A percentile compares a stretch with the other conserved stretches of the same genome.
Evolutionary conservation across 169 alveolate species (phyloP).

Genomic region (Plasmodium yoelii): DNA sequence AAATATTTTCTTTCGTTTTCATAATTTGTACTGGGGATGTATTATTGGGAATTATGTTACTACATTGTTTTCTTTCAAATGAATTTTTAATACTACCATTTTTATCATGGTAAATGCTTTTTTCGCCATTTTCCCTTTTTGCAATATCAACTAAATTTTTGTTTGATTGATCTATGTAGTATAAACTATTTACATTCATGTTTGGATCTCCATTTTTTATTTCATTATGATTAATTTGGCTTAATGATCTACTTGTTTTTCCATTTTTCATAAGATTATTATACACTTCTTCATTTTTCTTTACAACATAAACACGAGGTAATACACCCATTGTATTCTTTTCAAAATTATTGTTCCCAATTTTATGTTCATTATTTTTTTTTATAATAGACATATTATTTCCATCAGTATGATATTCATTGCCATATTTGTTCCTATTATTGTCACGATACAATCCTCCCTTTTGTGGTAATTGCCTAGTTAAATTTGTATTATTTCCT

Average conservation of each 20-base stretch:
- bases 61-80: background rate
- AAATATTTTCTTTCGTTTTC: background rate
- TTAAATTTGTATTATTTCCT: no score
- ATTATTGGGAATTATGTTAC: conserved; percentile 1
- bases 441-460: no score
- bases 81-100: background rate
- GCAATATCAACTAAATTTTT: background rate
- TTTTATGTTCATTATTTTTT: background rate
- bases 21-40: background rate
- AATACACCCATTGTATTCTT: background rate
- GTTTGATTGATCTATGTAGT: background rate
- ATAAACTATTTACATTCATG: conserved; percentile 6
- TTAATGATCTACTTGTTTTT: conserved; percentile 28
- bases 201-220: conserved; percentile 4
- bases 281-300: background rate
- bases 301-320: background rate
- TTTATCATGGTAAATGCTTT: background rate
- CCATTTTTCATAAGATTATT: background rate
- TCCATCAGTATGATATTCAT: no score
- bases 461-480: no score
- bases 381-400: conserved; percentile 1
- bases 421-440: no score
- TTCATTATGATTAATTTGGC: conserved; percentile 13
- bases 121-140: background rate
- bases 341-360: background rate